Conservation (phyloP, 2,329 filamentous ascomycete species). For the Venturia nashicola region DNA sequence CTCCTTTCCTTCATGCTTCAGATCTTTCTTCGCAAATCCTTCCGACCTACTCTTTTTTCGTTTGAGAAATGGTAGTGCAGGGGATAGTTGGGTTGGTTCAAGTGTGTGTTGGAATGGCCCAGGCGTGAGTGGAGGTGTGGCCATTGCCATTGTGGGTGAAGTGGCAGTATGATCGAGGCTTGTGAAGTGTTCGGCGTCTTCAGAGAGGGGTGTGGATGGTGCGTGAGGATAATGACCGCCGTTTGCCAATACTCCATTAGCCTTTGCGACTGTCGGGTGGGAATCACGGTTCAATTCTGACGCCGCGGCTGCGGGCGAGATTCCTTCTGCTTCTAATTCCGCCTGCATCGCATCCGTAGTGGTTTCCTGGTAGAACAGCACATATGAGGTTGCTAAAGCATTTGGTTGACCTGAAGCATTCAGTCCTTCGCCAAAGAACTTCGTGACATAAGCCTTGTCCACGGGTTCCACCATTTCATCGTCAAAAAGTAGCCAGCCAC, state of each 20-base stretch:
- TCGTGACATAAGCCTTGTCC: slow-evolving; percentile 88
- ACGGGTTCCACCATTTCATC: slow-evolving; percentile 98
- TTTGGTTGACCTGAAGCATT: slow-evolving; percentile 25
- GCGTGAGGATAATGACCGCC: slow-evolving; percentile 13
- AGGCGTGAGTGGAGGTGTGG: slow-evolving; percentile 20
- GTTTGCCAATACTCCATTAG: slow-evolving; percentile 13
- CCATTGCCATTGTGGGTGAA: slow-evolving; percentile 35
- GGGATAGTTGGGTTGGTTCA: slow-evolving; percentile 13
- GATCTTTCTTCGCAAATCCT: slow-evolving; percentile 22
- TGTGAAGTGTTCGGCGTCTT: slow-evolving; percentile 37
- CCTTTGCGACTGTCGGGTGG: slow-evolving; percentile 37
- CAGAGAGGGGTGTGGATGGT: slow-evolving; percentile 28
- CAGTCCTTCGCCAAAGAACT: slow-evolving; percentile 91
- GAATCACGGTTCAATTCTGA: slow-evolving; percentile 41
- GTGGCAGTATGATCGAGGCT: slow-evolving; percentile 56
- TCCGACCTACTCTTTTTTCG: slow-evolving; percentile 9
- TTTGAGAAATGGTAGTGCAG: slow-evolving; percentile 12
- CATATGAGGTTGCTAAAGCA: slow-evolving; percentile 87
- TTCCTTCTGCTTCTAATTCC: slow-evolving; percentile 73
- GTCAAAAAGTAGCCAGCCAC: slow-evolving; percentile 92
- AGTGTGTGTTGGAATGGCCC: slow-evolving; percentile 11
- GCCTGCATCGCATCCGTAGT: slow-evolving; percentile 54
- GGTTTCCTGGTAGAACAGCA: slow-evolving; percentile 94
- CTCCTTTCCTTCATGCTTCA: slow-evolving; percentile 39
- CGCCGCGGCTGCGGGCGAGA: slow-evolving; percentile 25